Evolutionary conservation across 2,329 filamentous ascomycete species (phyloP).

Genomic region (Fusarium torulosum): DNA sequence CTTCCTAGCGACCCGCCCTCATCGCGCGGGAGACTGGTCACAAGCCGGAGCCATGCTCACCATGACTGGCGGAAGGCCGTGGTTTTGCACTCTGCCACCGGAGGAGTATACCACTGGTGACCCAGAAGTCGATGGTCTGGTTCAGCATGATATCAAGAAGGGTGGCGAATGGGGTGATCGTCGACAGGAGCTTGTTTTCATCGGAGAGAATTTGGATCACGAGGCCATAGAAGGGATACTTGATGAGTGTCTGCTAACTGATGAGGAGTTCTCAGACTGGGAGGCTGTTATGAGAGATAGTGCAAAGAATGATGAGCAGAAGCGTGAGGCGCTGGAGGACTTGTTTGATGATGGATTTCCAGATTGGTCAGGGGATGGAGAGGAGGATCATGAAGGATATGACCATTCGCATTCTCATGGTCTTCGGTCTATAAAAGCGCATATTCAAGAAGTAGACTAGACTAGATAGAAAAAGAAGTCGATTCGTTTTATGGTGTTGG

Average conservation of each 20-base stretch:
- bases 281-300: slow-evolving; percentile 63
- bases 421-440: slow-evolving; percentile 40
- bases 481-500: not conserved
- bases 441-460: slow-evolving; percentile 44
- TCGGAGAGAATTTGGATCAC: slow-evolving; percentile 73
- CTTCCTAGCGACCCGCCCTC: slow-evolving; percentile 69
- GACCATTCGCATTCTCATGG: slow-evolving; percentile 26
- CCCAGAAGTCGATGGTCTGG: slow-evolving; percentile 61
- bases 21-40: slow-evolving; percentile 69
- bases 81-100: slow-evolving; percentile 71
- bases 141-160: slow-evolving; percentile 63
- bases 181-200: slow-evolving; percentile 79
- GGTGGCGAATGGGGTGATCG: slow-evolving; percentile 76
- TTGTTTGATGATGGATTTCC: slow-evolving; percentile 71
- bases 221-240: slow-evolving; percentile 64
- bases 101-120: slow-evolving; percentile 64
- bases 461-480: not conserved
- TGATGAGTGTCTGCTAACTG: slow-evolving; percentile 72
- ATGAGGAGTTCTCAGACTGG: slow-evolving; percentile 68
- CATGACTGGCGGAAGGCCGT: slow-evolving; percentile 64
- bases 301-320: slow-evolving; percentile 53
- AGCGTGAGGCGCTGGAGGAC: slow-evolving; percentile 60
- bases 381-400: slow-evolving; percentile 51
- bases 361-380: slow-evolving; percentile 64
- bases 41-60: slow-evolving; percentile 75